Base-by-base conservation (phyloP, 768 basidiomycete genomes). In the Hygrophoropsis aurantiaca region DNA sequence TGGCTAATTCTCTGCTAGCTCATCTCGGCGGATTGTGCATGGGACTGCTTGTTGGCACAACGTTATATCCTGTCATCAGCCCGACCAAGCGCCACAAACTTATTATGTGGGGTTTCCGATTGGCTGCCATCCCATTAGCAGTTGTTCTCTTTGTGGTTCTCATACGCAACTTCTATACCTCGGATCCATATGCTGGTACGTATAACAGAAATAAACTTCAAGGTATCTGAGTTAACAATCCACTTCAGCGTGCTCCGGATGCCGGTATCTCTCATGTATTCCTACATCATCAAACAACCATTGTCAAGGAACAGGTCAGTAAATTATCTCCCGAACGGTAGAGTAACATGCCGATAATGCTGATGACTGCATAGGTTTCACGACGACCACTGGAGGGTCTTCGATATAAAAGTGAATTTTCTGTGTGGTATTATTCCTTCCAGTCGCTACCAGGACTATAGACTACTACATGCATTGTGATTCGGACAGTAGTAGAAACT, bases 61-160 rank as follows among this genome's bases (percentile, higher is more conserved):
- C 85, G 16, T 79, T 99, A 52, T 93, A 94, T 62, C 95, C 95
- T 5, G 82, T 95, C 11, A 89, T 99, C 45, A 92, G 87, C 58
- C 75, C 75, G 16, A 82, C 92, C 2, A 86, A 75, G 46, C 75
- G 85, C 18, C 93, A 94, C 60, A 77, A 77, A 44, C 61, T 75
- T 16, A 76, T 90, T 38, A 81, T 87, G 62, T 91, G 88, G 84
- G 69, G 55, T 32, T 80, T 87, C 60, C 82, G 94, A 48, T 56
- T 89, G 24, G 65, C 79, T 24, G 90, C 91, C 2, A 74, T 92
- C 35, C 87, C 90, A 2, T 51, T 95, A 25, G 80, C 85, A 3
- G 61, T 95, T 23, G 67, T 95, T 21, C 74, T 95, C 18, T 97
- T 85, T 54, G 85, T 94, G 27, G 74, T 94, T 11, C 75, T 98